These are phyloP conservation scores for Anthracocystis setariae DNA, from an alignment of 1,284 basidiomycete species.

Conservation along the genomic window DNA sequence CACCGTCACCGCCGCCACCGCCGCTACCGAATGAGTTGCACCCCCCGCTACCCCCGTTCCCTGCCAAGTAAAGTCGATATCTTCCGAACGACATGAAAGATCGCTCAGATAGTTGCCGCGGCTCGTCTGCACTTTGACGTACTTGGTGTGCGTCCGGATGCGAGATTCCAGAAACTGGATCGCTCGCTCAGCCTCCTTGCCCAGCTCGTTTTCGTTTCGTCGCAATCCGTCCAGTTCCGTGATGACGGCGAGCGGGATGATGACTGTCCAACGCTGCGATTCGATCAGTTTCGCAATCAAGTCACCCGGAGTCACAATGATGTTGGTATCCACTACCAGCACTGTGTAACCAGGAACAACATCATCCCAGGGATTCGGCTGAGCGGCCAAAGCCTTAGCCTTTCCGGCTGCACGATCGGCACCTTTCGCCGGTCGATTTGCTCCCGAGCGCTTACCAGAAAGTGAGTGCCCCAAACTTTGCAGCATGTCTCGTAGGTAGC, in stretches of 20 bases:
- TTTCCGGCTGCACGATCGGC: constrained; percentile 50
- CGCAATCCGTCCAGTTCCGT: constrained; percentile 94
- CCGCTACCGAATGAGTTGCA: too few species aligned
- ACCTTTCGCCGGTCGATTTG: constrained; percentile 20
- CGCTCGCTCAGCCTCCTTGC: constrained; percentile 74
- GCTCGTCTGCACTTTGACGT: constrained; percentile 92
- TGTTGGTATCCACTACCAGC: constrained; percentile 93
- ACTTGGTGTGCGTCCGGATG: constrained; percentile 78
- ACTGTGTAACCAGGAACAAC: constrained; percentile 86
- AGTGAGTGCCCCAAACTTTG: constrained; percentile 13
- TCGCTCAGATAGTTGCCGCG: constrained; percentile 91
- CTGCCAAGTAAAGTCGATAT: constrained; percentile 75
- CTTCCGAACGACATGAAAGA: constrained; percentile 83
- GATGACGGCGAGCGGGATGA: constrained; percentile 82
- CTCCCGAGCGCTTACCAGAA: constrained; percentile 61
- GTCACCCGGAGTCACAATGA: constrained; percentile 72
- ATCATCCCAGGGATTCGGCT: constrained; percentile 38
- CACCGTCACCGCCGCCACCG: constrained; percentile 2
- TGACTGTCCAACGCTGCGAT: constrained; percentile 82
- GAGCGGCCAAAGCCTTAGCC: constrained; percentile 24
- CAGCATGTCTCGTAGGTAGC: constrained; percentile 28
- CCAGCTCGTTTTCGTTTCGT: constrained; percentile 77
- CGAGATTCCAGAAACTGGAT: constrained; percentile 79
- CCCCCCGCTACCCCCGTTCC: background rate
- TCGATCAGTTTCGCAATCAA: constrained; percentile 76